Base-by-base conservation (phyloP, 345 rosid genomes). In the Hirschfeldia incana region DNA sequence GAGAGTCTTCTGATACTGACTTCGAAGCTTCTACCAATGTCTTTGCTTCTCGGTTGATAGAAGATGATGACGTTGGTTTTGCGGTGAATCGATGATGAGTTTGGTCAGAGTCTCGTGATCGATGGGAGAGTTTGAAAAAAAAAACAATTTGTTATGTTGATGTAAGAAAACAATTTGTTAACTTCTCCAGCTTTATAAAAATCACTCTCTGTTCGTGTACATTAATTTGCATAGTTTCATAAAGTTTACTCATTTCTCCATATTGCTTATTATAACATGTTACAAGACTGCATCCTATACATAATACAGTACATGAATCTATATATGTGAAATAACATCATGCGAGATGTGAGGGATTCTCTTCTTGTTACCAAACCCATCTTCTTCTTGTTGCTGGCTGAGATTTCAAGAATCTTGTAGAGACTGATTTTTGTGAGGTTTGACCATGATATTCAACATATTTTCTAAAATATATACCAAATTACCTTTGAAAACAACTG, bases 61-160 rank as follows among this genome's bases (percentile, higher is more conserved):
- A 79, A n/a, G 84, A 84, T 1, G 87, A 78, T 46, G 82, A 75
- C 15, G 44, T 74, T 13, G 76, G 74, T 15, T 75, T 64, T 51
- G 44, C 83, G 0, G 44, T 67, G 16, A 78, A 83, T 76, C 83
- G 86, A 36, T 85, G 74, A 53, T 53, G 59, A 53, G 59, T 53
- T 15, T 53, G 59, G 55, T 46, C 58, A 21, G 49, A 49, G 17
- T n/a, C 57, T 73, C 37, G 15, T 15, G 39, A 70, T 27, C 17
- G 4, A 28, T 42, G 59, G 59, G 16, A 16, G 27, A 53, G 59
- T 53, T 53, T 53, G 59, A 53, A 53, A 15, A 11, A 66, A 70
- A 62, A 65, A 71, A 57, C 8, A 17, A 51, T 17, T 69, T 26
- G 26, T 17, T 59, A 26, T 39, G 46, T 39, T 39, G 5, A 2